Percentiles rank a stretch among this genome's conserved stretches.
phyloP scores from a whole-genome alignment of 257 asterid species.

The Solanum pinnatisectum region DNA sequence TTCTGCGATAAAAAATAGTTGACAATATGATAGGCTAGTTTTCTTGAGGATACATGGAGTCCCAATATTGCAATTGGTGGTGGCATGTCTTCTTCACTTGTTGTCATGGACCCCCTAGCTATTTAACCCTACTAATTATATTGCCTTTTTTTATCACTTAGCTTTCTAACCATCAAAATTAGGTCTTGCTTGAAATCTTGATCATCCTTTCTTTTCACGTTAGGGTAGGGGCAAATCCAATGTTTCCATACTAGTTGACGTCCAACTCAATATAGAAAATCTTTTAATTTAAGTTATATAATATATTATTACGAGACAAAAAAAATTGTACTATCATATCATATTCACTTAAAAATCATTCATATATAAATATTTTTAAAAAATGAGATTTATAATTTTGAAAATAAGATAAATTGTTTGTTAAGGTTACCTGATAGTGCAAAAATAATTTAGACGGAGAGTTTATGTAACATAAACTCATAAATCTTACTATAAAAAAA shows the following conservation, averaged over 20 bases:
- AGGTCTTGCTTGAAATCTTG: not conserved
- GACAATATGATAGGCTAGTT: not conserved
- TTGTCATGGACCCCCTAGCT: not conserved
- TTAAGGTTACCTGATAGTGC: not conserved
- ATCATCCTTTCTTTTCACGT: not conserved
- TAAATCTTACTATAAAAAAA: not conserved
- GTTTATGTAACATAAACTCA: not conserved
- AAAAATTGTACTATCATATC: not conserved
- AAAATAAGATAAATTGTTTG: not conserved
- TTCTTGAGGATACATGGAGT: conserved; percentile 36
- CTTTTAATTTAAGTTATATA: not conserved
- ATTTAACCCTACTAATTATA: not conserved
- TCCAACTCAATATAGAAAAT: not conserved
- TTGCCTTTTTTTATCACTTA: not conserved
- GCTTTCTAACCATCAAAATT: not conserved
- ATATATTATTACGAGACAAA: not conserved
- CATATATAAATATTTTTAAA: not conserved
- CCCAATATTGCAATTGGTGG: conserved; percentile 1
- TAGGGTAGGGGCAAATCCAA: not conserved
- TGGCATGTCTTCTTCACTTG: conserved; percentile 1
- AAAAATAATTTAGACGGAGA: not conserved
- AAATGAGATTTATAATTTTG: not conserved
- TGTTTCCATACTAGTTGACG: not conserved
- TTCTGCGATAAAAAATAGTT: not conserved
- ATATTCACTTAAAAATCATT: not conserved